Conservation (phyloP, 2,329 filamentous ascomycete genomes). For the Penicillium corylophilum region DNA sequence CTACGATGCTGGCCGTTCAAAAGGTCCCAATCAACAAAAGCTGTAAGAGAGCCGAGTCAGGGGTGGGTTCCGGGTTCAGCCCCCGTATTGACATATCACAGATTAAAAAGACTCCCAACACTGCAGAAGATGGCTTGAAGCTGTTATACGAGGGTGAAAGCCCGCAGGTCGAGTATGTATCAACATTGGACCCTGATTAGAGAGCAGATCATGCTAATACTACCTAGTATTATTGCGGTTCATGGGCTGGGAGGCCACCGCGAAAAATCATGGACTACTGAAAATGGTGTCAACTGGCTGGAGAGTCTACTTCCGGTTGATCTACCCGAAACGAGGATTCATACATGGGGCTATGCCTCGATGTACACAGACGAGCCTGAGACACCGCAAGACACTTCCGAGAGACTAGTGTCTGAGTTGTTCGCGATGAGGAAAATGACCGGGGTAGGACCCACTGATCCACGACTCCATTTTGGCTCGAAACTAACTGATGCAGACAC, state of each 20-base stretch:
- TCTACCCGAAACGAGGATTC: not conserved
- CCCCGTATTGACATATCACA: not conserved
- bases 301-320: not conserved
- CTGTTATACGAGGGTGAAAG: not conserved
- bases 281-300: not conserved
- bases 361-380: not conserved
- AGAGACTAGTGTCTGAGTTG: not conserved
- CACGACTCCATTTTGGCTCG: not conserved
- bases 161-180: not conserved
- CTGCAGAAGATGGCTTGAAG: not conserved
- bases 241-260: not conserved
- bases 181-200: not conserved
- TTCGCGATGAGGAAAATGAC: not conserved
- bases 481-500: not conserved
- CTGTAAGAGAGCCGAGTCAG: not conserved
- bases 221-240: not conserved
- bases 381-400: not conserved
- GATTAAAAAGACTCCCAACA: not conserved
- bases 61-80: not conserved
- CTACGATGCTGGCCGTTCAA: not conserved
- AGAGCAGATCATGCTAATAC: not conserved
- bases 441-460: not conserved
- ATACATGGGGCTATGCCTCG: not conserved
- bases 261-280: not conserved
- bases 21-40: not conserved